Evolutionary conservation across 805 yeast species (phyloP), one percentile per base, ranked within the genome.

Genomic region (Metschnikowia anglica): DNA sequence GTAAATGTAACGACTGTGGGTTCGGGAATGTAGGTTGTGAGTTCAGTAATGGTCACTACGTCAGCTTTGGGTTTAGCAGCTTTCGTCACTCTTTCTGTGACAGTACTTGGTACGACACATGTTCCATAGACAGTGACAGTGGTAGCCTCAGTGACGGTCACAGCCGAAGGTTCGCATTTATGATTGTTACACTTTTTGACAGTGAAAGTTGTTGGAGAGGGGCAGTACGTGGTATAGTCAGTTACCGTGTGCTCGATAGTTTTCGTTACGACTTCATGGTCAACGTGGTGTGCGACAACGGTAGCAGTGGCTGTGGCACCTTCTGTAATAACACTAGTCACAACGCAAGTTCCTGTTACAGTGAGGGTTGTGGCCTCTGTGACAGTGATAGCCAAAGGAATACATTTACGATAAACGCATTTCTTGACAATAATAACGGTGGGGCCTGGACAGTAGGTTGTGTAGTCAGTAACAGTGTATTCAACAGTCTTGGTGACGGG

Each of bases 201-300:
- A 41, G 63, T 59, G 36, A 66, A 34, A 34, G 61, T 58, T 41
- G 72, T 67, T 29, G 63, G 41, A 35, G 46, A 53, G 41, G 72
- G 70, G 50, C 72, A 65, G 65, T 59, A 65, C 46, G 72, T 67
- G 51, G 60, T 54, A 60, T 53, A 65, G 44, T 54, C 68, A 3
- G 29, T 26, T n/a, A n/a, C 8, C 3, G 29, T 26, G 29, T 4
- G 4, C 9, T 26, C 16, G n/a, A n/a, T n/a, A n/a, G n/a, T n/a
- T n/a, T n/a, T n/a, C n/a, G n/a, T n/a, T n/a, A n/a, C n/a, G n/a
- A n/a, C n/a, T n/a, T n/a, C n/a, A n/a, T n/a, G n/a, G n/a, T n/a
- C n/a, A n/a, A n/a, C n/a, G n/a, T n/a, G n/a, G n/a, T n/a, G n/a
- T n/a, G n/a, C n/a, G n/a, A n/a, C n/a, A n/a, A n/a, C n/a, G n/a